Evolutionary conservation across 768 basidiomycete genomes (phyloP), one percentile per base, ranked within the genome.

Genomic region (Suillus brevipes): DNA sequence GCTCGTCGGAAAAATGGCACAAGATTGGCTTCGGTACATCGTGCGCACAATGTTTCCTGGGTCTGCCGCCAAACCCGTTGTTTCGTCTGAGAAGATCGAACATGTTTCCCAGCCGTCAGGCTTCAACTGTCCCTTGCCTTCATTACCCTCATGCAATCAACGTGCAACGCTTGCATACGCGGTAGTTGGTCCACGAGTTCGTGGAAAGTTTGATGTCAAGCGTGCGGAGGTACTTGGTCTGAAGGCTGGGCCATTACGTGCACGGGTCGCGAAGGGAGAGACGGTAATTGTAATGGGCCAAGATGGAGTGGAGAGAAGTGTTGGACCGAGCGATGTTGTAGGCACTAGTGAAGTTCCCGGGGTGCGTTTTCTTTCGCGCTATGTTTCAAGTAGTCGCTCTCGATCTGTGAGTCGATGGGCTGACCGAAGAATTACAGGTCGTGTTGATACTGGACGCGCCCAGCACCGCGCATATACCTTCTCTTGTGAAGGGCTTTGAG

Each of bases 181-280:
- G 14, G 50, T 50, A 16, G 50, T 50, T 50, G 50, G 50, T 28
- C 50, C 50, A 7, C 50, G 50, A 0, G 50, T 50, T 50, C 50
- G 50, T 1, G 50, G 50, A 50, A 50, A 50, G 50, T 50, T 50
- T 50, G 50, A 50, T 28, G 50, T 57, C 14, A 57, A 57, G 14
- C 56, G 23, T 14, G 56, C 56, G 14, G 56, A 57, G 10, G 84
- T 79, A 52, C 80, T 95, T 2, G 88, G 89, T 6, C 77, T 98
- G 2, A 84, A 84, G 4, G 71, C 73, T 2, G 90, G 92, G 0
- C 83, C 83, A 6, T 64, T 86, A 12, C 82, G 92, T n/a, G 83
- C 80, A 1, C 77, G 74, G 61, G 77, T 97, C n/a, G 83, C 87
- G 5, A 83, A 75, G 60, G 95, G 95, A 10, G 79, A 89, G 72